Percentiles rank a stretch among this genome's conserved stretches.
phyloP scores from a whole-genome alignment of 2,329 filamentous ascomycete species.

The Neofusicoccum sp. region DNA sequence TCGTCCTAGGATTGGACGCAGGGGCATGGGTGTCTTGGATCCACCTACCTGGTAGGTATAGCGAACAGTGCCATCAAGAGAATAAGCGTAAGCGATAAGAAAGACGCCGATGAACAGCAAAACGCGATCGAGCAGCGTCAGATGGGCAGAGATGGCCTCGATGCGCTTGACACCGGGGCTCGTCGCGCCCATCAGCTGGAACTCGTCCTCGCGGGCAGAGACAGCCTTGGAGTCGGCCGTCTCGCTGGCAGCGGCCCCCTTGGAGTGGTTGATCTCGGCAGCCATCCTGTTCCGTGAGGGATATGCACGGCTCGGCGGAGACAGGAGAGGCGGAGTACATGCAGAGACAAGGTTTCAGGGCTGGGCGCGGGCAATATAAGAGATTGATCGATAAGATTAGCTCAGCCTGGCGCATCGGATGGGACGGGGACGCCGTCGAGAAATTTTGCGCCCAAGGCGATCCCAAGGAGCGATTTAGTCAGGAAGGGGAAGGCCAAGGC shows the following conservation, averaged over 20 bases:
- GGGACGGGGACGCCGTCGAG: constrained; percentile 5
- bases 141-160: constrained; percentile 57
- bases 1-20: not conserved
- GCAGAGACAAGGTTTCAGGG: not conserved
- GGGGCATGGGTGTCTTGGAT: not conserved
- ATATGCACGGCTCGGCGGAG: not conserved
- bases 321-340: not conserved
- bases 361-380: not conserved
- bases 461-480: constrained; percentile 1
- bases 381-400: constrained; percentile 17
- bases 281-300: not conserved
- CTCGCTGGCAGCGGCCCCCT: not conserved
- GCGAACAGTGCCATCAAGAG: constrained; percentile 61
- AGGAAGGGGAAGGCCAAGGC: constrained; percentile 6
- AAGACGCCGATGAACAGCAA: constrained; percentile 65
- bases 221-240: constrained; percentile 10
- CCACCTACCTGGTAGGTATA: constrained; percentile 52
- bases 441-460: not conserved
- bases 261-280: not conserved
- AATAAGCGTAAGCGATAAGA: constrained; percentile 65
- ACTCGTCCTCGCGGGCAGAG: constrained; percentile 11
- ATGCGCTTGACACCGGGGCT: constrained; percentile 62
- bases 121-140: constrained; percentile 56
- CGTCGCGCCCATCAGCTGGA: constrained; percentile 34
- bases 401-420: not conserved